Percentiles rank a stretch among this genome's conserved stretches.
Conservation (phyloP, 176 grass and related monocot genomes). For the Tuctoria greenei region DNA sequence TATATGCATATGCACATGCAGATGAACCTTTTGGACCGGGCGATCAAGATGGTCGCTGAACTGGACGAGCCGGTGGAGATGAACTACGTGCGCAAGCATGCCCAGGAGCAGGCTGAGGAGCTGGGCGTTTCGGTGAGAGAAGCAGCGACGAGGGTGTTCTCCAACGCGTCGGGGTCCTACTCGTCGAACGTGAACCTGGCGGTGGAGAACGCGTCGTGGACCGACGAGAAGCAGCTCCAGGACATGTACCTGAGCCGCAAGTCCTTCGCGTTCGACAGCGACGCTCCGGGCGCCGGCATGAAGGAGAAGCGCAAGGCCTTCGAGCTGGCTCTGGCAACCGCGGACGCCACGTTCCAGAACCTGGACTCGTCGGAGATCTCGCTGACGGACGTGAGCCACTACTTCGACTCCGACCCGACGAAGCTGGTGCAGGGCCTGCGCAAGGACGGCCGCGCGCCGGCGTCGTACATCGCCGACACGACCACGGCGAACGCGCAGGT, state of each 20-base stretch:
- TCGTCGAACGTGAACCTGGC: slow-evolving; percentile 95
- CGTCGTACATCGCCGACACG: slow-evolving; percentile 85
- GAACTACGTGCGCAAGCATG: slow-evolving; percentile 97
- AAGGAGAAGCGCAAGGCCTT: slow-evolving; percentile 83
- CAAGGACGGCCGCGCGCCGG: slow-evolving; percentile 81
- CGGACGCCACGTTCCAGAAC: slow-evolving; percentile 98
- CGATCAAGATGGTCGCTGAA: slow-evolving; percentile 95
- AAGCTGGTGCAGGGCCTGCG: slow-evolving; percentile 88
- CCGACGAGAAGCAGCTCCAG: slow-evolving; percentile 94
- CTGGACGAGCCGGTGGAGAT: slow-evolving; percentile 87
- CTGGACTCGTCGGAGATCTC: slow-evolving; percentile 98
- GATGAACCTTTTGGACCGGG: slow-evolving; percentile 96
- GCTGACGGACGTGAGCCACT: slow-evolving; percentile 98
- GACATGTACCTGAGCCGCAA: slow-evolving; percentile 99
- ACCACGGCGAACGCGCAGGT: slow-evolving; percentile 98
- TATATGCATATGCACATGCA: too few relatives aligned
- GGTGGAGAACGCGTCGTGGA: slow-evolving; percentile 97
- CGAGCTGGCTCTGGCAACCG: slow-evolving; percentile 85
- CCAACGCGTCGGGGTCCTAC: slow-evolving; percentile 96
- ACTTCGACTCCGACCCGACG: slow-evolving; percentile 96
- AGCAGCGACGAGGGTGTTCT: slow-evolving; percentile 94
- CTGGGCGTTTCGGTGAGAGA: slow-evolving; percentile 75
- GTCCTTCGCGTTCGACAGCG: slow-evolving; percentile 86
- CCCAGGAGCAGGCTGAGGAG: slow-evolving; percentile 80
- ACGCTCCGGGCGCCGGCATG: slow-evolving; percentile 90